Conservation (phyloP, 2,329 filamentous ascomycete genomes). For the Ophiocordyceps camponoti-leonardi region DNA sequence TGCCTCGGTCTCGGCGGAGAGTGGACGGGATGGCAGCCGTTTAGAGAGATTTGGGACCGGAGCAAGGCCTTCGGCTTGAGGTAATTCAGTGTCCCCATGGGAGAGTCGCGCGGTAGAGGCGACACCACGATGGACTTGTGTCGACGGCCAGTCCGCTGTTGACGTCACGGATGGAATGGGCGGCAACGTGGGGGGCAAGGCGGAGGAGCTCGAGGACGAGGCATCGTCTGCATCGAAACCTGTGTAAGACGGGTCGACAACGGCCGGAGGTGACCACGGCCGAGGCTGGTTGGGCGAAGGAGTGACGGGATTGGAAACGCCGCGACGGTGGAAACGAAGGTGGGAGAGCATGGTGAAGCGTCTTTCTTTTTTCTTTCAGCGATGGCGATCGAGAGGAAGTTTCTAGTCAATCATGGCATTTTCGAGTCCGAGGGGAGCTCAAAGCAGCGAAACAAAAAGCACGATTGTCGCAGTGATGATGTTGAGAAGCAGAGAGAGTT, state of each 20-base stretch:
- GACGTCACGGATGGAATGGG: conserved; percentile 32
- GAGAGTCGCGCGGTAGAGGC: conserved; percentile 28
- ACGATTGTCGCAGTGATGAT: not conserved
- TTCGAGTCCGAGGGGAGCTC: not conserved
- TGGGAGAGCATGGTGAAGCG: conserved; percentile 27
- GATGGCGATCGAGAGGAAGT: not conserved
- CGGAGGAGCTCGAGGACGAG: conserved; percentile 17
- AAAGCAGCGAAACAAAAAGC: not conserved
- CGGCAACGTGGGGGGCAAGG: conserved; percentile 29
- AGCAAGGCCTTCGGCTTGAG: not conserved
- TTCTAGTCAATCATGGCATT: not conserved
- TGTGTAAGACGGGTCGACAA: conserved; percentile 20
- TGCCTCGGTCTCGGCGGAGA: not conserved
- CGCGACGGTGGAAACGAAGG: conserved; percentile 41
- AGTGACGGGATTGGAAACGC: conserved; percentile 36
- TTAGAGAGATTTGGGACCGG: not conserved
- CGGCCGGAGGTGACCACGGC: conserved; percentile 17
- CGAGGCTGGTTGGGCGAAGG: conserved; percentile 29
- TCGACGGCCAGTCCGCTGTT: conserved; percentile 4
- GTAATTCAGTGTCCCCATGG: conserved; percentile 17
- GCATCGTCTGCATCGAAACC: conserved; percentile 22
- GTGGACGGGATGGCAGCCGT: not conserved
- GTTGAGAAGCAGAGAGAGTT: not conserved
- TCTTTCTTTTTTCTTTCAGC: not conserved
- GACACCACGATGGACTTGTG: not conserved